A percentile compares a stretch with the other conserved stretches of the same genome.
phyloP scores from a whole-genome alignment of 108 stramenopile species.

The Pseudonitzschia multistriata region DNA sequence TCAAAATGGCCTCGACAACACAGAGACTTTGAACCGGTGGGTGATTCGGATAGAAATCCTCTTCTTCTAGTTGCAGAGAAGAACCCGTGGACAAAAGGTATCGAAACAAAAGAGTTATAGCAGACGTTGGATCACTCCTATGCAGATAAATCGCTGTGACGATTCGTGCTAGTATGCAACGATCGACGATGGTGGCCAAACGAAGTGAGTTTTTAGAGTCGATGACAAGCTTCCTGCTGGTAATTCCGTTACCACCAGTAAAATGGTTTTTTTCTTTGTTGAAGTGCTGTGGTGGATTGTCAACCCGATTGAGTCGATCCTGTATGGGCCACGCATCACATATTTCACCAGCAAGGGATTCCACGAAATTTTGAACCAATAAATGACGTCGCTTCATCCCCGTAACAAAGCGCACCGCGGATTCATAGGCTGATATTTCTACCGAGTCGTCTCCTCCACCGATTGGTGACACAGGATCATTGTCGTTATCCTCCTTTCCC shows the following conservation, averaged over 20 bases:
- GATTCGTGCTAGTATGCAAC: slow-evolving; percentile 54
- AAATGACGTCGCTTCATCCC: slow-evolving; percentile 53
- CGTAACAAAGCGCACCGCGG: slow-evolving; percentile 19
- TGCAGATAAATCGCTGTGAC: slow-evolving; percentile 39
- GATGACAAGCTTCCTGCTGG: neutral
- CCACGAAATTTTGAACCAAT: slow-evolving; percentile 33
- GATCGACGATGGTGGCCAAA: slow-evolving; percentile 55
- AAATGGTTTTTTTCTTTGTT: neutral
- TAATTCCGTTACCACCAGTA: slow-evolving; percentile 2
- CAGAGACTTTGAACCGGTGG: slow-evolving; percentile 73
- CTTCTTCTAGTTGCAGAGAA: slow-evolving; percentile 30
- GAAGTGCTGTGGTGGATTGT: slow-evolving; percentile 30
- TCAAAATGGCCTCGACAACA: slow-evolving; percentile 63
- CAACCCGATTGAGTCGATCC: slow-evolving; percentile 43
- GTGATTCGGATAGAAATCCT: slow-evolving; percentile 54
- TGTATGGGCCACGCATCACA: slow-evolving; percentile 49
- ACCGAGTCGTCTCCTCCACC: neutral
- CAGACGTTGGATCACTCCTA: slow-evolving; percentile 37
- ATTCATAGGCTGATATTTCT: neutral
- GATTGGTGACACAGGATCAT: neutral
- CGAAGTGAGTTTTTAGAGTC: slow-evolving; percentile 46
- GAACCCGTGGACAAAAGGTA: slow-evolving; percentile 63
- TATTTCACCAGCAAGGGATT: slow-evolving; percentile 54
- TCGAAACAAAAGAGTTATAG: slow-evolving; percentile 41
- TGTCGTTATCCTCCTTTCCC: slow-evolving; percentile 6